Evolutionary conservation across 371 early-diverging fungal genomes (phyloP), one percentile per base, ranked within the genome.

Genomic region (Neoconidiobolus thromboides): DNA sequence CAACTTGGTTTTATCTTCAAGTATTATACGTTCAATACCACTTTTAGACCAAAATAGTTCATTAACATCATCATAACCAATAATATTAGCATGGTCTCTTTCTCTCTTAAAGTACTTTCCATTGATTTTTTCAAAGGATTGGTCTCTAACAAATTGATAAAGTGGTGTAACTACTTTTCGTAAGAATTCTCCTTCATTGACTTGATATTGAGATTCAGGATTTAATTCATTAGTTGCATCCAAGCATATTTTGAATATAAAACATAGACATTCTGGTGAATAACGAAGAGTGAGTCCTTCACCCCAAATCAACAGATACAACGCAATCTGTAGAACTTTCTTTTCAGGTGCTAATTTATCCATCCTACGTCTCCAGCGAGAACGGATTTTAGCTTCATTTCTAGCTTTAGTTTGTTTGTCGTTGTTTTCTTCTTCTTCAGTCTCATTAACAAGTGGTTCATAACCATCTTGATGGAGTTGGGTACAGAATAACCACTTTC

Each of bases 1-100:
- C 2, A 89, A 65, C 3, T 69, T 69, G 0, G 75, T 61, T 5
- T 69, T 68, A 52, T 78, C 81, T 1, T 73, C 69, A 1, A 84
- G 67, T 39, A 65, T 61, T 52, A 87, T 80, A 42, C 70, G 68
- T 26, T 75, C 73, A 61, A 91, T 73, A 5, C 79, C 76, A 43
- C 79, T 77, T 1, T 80, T 77, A 42, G 78, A 71, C 89, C 90
- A 89, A 69, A 93, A 91, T 42, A 83, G 73, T 64, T 93, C 88
- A 65, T 93, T 93, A 57, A 88, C 80, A 62, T 93, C 91, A 67
- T 89, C 91, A 66, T 91, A 90, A 12, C 90, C 90, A 49, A 93
- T 77, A 2, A 80, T 80, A n/a, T 73, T 67, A 40, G 79, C 72
- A 67, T 93, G 93, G 60, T 90, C 91, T 50, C 76, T 76, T 69